Conservation (phyloP, 2,329 filamentous ascomycete genomes). For the Verticillium longisporum region DNA sequence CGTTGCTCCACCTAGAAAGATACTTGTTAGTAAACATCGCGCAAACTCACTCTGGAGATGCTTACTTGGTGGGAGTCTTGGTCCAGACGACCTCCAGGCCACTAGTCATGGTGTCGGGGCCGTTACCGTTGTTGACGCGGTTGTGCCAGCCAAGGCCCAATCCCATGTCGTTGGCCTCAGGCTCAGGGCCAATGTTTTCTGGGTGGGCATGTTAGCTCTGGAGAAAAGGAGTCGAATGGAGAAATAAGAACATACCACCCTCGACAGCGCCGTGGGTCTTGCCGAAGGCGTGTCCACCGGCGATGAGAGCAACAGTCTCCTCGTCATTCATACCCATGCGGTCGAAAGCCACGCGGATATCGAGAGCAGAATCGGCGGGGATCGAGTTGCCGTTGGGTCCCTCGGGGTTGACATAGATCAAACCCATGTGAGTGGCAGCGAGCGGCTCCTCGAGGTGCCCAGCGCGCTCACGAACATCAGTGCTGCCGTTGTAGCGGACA, state of each 20-base stretch:
- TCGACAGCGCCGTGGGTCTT: conserved; percentile 72
- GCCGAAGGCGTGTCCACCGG: conserved; percentile 71
- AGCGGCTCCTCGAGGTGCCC: conserved; percentile 59
- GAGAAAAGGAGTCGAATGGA: background rate
- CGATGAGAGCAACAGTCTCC: conserved; percentile 74
- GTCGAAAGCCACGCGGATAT: conserved; percentile 68
- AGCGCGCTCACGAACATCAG: conserved; percentile 45
- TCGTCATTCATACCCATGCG: conserved; percentile 82
- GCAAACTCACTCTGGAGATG: background rate
- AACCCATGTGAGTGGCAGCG: conserved; percentile 65
- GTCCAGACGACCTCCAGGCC: conserved; percentile 78
- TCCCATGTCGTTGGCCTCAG: conserved; percentile 56
- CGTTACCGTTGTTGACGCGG: conserved; percentile 57
- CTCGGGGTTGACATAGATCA: conserved; percentile 80
- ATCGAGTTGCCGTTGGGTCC: conserved; percentile 68
- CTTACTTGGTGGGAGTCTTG: conserved; percentile 57
- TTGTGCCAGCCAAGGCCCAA: conserved; percentile 69
- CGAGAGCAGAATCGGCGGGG: conserved; percentile 60
- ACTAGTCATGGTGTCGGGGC: conserved; percentile 64
- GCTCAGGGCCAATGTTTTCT: conserved; percentile 60
- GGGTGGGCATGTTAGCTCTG: conserved; percentile 15
- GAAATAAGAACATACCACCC: background rate
- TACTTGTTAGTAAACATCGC: background rate
- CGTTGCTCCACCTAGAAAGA: conserved; percentile 54
- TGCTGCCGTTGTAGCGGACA: conserved; percentile 50